phyloP scores from a whole-genome alignment of 2,329 filamentous ascomycete species.

The Teratosphaeria nubilosa region DNA sequence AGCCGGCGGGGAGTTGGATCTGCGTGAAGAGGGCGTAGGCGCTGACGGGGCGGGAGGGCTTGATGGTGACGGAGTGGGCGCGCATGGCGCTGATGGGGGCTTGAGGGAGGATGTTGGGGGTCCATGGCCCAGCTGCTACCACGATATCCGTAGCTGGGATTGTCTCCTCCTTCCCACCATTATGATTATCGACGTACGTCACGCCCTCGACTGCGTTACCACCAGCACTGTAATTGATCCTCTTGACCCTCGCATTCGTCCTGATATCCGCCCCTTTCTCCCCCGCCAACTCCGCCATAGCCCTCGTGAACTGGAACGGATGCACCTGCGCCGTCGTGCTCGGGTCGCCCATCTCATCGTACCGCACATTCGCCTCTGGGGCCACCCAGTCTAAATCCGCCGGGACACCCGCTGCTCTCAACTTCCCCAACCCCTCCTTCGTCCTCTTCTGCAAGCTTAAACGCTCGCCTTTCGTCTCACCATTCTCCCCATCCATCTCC shows the following conservation, averaged over 20 bases:
- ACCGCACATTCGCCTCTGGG: slow-evolving; percentile 53
- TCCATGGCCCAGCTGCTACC: slow-evolving; percentile 55
- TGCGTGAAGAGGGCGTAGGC: slow-evolving; percentile 79
- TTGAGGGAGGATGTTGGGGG: slow-evolving; percentile 39
- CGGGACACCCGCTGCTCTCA: slow-evolving; percentile 55
- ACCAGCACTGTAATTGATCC: slow-evolving; percentile 45
- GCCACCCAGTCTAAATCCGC: slow-evolving; percentile 78
- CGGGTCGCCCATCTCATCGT: slow-evolving; percentile 74
- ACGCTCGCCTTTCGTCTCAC: slow-evolving; percentile 14
- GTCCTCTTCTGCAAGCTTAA: slow-evolving; percentile 48
- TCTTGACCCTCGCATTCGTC: slow-evolving; percentile 54
- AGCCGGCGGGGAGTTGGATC: slow-evolving; percentile 61
- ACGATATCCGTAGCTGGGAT: slow-evolving; percentile 49
- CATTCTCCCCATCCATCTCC: slow-evolving; percentile 21
- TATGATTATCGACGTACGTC: slow-evolving; percentile 30
- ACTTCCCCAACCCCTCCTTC: slow-evolving; percentile 38
- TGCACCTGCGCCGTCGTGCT: slow-evolving; percentile 87
- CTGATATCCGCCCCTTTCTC: slow-evolving; percentile 50
- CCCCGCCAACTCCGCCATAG: slow-evolving; percentile 66
- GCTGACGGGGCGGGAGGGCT: slow-evolving; percentile 49
- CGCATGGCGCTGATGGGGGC: slow-evolving; percentile 51
- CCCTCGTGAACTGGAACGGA: slow-evolving; percentile 78
- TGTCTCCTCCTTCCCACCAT: slow-evolving; percentile 36
- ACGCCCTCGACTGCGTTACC: slow-evolving; percentile 50
- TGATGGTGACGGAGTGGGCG: slow-evolving; percentile 54